Evolutionary conservation across 2,329 filamentous ascomycete genomes (phyloP).

Genomic region (Stachybotrys echinatus): DNA sequence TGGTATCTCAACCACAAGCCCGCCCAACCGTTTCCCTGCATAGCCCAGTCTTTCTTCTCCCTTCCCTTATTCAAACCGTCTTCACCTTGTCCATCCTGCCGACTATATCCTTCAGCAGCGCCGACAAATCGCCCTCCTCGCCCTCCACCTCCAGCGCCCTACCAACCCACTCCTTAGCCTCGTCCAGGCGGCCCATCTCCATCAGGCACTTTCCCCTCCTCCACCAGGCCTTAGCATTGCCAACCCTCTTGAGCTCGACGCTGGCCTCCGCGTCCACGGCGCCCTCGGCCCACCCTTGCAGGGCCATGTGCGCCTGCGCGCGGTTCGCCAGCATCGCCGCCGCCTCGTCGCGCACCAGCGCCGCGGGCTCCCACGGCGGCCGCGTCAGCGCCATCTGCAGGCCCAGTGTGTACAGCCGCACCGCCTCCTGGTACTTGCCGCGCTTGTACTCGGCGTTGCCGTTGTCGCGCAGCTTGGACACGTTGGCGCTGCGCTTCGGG

Average conservation of each 20-base stretch:
- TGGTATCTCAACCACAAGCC: no score
- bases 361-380: slow-evolving; percentile 76
- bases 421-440: slow-evolving; percentile 66
- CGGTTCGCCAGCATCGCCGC: slow-evolving; percentile 77
- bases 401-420: slow-evolving; percentile 78
- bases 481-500: slow-evolving; percentile 82
- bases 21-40: no score
- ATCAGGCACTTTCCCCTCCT: slow-evolving; percentile 75
- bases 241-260: slow-evolving; percentile 79
- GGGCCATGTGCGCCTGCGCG: slow-evolving; percentile 83
- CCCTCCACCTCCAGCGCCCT: slow-evolving; percentile 80
- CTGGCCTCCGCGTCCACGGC: slow-evolving; percentile 83
- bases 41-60: no score
- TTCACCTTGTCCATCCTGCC: slow-evolving; percentile 35
- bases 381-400: slow-evolving; percentile 82
- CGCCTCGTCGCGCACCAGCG: slow-evolving; percentile 80
- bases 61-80: slow-evolving; percentile 6
- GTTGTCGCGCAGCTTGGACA: slow-evolving; percentile 84
- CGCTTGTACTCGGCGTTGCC: slow-evolving; percentile 83
- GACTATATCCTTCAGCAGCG: slow-evolving; percentile 59
- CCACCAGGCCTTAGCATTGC: slow-evolving; percentile 95
- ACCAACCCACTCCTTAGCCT: slow-evolving; percentile 75
- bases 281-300: slow-evolving; percentile 77
- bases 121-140: slow-evolving; percentile 57
- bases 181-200: slow-evolving; percentile 85